Evolutionary conservation across 208 protist species (phyloP), one percentile per base, ranked within the genome.

Genomic region (Leishmania amazonensis): DNA sequence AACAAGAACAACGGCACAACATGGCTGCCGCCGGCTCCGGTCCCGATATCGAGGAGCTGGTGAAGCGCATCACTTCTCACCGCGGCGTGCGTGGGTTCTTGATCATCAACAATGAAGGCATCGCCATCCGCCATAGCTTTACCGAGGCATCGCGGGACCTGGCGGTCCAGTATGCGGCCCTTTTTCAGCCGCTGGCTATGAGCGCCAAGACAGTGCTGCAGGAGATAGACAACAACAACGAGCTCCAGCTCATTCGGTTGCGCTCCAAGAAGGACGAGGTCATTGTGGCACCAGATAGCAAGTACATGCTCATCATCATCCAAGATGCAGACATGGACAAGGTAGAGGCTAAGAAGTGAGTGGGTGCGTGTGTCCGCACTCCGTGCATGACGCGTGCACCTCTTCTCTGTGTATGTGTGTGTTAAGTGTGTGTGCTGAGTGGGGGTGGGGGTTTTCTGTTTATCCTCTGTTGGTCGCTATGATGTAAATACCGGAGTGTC

Each of bases 211-310:
- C 76, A 47, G 95, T 96, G 19, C 88, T 99, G 49, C 89, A 96
- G 49, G 98, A 99, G 13, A 85, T 99, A 62, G 97, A 99, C 87
- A 94, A 89, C 80, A 96, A 96, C 88, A 98, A 99, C 83, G 98
- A 99, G 68, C 93, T 99, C n/a, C 96, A 96, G 31, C 96, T 99
- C 74, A 76, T 99, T 45, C 94, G 98, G 19, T 88, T 99, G 45
- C 94, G 98, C 45, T 95, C 97, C 28, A 95, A 97, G 78, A 99
- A 99, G 81, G 91, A 99, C 81, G 98, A 99, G 89, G 98, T 99
- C 47, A 93, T 99, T 81, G 92, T 99, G n/a, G 98, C 98, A 24
- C 98, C 98, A 8, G 96, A 98, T 78, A 96, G 83, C 84, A 97
- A 98, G 81, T 98, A 97, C 83, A 85, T 98, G 45, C 79, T 98